A percentile compares a stretch with the other conserved stretches of the same genome.
phyloP scores from a whole-genome alignment of 495 filamentous ascomycete species.

The Penicillium nucicola region DNA sequence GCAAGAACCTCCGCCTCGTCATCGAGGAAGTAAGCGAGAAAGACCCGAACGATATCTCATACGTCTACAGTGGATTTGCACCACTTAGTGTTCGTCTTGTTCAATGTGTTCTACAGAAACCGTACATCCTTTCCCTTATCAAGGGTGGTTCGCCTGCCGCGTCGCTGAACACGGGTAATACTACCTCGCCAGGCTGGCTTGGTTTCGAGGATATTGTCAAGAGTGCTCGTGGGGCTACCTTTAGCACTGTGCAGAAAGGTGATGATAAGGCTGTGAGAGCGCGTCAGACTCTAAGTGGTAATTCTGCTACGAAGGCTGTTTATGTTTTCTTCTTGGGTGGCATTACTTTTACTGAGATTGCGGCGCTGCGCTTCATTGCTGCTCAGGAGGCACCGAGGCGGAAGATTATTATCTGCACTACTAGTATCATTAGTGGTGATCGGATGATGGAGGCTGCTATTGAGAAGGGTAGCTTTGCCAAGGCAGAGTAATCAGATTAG shows the following conservation, averaged over 20 bases:
- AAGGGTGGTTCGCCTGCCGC: slow-evolving; percentile 50
- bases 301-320: slow-evolving; percentile 73
- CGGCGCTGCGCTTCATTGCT: slow-evolving; percentile 87
- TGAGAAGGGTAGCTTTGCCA: slow-evolving; percentile 64
- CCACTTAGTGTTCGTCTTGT: slow-evolving; percentile 90
- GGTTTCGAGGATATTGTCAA: slow-evolving; percentile 88
- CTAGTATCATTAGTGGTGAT: slow-evolving; percentile 84
- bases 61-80: slow-evolving; percentile 96
- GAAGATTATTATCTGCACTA: slow-evolving; percentile 89
- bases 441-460: slow-evolving; percentile 86
- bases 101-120: slow-evolving; percentile 93
- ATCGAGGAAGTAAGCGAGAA: slow-evolving; percentile 97
- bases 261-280: slow-evolving; percentile 91
- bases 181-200: slow-evolving; percentile 77
- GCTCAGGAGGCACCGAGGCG: slow-evolving; percentile 78
- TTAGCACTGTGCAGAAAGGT: slow-evolving; percentile 89
- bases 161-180: slow-evolving; percentile 46
- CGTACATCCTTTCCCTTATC: slow-evolving; percentile 68
- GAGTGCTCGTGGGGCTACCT: slow-evolving; percentile 77
- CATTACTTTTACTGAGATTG: slow-evolving; percentile 93
- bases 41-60: slow-evolving; percentile 94
- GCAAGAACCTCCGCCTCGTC: slow-evolving; percentile 81
- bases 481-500: slow-evolving; percentile 17
- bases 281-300: slow-evolving; percentile 66
- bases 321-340: slow-evolving; percentile 95